These are phyloP conservation scores for Solanum pinnatisectum DNA, from an alignment of 257 asterid species.

Conservation along the genomic window DNA sequence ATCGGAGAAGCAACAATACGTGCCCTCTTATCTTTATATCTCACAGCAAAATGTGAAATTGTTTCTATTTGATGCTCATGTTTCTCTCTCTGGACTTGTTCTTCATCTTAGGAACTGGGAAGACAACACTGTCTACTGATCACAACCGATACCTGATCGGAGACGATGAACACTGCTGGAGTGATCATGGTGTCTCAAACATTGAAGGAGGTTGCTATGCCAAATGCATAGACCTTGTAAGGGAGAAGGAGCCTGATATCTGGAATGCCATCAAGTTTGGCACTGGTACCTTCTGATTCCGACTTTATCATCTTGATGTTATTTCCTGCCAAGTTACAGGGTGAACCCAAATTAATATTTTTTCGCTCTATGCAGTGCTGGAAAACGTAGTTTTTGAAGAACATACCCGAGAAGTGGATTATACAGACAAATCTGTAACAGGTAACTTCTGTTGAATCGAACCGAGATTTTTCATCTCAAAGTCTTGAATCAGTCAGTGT, in stretches of 20 bases:
- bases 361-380: slow-evolving; percentile 33
- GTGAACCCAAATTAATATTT: background rate
- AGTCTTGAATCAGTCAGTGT: background rate
- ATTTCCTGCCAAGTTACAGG: background rate
- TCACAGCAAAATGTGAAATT: background rate
- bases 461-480: background rate
- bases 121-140: slow-evolving; percentile 86
- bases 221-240: slow-evolving; percentile 72
- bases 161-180: slow-evolving; percentile 99
- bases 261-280: slow-evolving; percentile 96
- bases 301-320: background rate
- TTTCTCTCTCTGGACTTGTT: background rate
- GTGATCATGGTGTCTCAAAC: slow-evolving; percentile 82
- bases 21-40: background rate
- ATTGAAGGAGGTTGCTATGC: slow-evolving; percentile 98
- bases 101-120: slow-evolving; percentile 64
- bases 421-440: slow-evolving; percentile 78
- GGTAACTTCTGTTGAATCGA: slow-evolving; percentile 26
- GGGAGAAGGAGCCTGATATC: slow-evolving; percentile 95
- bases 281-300: slow-evolving; percentile 34
- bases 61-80: background rate
- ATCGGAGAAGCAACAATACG: slow-evolving; percentile 8
- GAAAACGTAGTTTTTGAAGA: slow-evolving; percentile 94
- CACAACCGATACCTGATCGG: slow-evolving; percentile 80
- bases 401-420: slow-evolving; percentile 83